These are phyloP conservation scores for Edaphochlamys debaryana DNA, from an alignment of 139 green algal genomes.

Conservation along the genomic window DNA sequence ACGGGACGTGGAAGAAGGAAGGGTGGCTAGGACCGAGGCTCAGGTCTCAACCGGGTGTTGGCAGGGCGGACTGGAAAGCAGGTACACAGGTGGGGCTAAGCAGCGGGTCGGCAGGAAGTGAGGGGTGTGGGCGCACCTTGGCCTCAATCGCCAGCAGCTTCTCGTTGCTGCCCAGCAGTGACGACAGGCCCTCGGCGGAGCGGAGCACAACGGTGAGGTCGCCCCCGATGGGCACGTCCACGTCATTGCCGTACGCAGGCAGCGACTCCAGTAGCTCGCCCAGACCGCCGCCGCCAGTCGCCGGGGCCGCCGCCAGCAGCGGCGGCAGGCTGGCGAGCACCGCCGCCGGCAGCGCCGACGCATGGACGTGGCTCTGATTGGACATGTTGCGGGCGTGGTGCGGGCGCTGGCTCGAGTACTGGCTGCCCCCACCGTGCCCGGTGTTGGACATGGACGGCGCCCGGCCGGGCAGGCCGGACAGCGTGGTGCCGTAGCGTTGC, in stretches of 20 bases:
- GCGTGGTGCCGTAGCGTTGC: slow-evolving; percentile 4
- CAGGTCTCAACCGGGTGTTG: too few species aligned
- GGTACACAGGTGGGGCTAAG: too few species aligned
- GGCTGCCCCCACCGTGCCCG: too few species aligned
- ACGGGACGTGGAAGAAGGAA: too few species aligned
- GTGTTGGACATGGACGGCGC: too few species aligned
- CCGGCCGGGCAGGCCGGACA: too few species aligned
- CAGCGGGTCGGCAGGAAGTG: too few species aligned
- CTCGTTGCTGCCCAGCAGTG: slow-evolving; percentile 13
- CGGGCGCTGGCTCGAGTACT: not conserved
- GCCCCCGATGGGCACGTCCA: slow-evolving; percentile 25
- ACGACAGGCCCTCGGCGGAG: not conserved
- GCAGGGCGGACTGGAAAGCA: too few species aligned
- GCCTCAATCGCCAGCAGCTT: slow-evolving; percentile 27
- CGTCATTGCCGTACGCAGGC: not conserved
- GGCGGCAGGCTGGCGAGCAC: not conserved
- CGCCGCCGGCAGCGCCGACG: too few species aligned
- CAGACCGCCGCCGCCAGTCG: not conserved
- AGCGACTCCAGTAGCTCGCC: not conserved
- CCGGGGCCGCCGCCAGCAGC: not conserved
- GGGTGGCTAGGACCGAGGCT: too few species aligned
- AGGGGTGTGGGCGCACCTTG: too few species aligned
- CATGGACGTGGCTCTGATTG: not conserved
- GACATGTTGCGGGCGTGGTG: not conserved
- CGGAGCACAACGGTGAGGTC: slow-evolving; percentile 19